Conservation (phyloP, 768 basidiomycete species). For the Mycena crocata region DNA sequence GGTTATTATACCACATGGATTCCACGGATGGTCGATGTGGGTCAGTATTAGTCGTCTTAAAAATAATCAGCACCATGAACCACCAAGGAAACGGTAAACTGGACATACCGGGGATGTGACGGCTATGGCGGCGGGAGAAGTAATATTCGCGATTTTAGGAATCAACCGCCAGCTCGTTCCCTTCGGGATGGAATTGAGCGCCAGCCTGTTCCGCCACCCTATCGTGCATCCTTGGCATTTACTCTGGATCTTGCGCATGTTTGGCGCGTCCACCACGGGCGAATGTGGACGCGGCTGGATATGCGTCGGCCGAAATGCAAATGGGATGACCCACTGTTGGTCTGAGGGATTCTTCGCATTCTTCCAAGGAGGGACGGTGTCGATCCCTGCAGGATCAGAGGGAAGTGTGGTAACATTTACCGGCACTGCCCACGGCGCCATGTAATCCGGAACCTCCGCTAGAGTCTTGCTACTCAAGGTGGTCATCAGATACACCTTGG, state of each 20-base stretch:
- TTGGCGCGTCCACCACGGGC: background rate
- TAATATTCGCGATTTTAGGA: background rate
- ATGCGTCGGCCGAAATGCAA: background rate
- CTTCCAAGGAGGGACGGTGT: no score
- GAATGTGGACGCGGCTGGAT: background rate
- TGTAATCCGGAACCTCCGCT: no score
- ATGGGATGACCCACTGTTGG: background rate
- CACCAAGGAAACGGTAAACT: background rate
- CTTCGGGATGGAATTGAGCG: background rate
- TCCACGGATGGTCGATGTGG: background rate
- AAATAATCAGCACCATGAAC: background rate
- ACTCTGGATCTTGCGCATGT: background rate
- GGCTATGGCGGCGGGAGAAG: background rate
- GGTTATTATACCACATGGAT: no score
- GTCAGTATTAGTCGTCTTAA: background rate
- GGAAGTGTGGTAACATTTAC: no score
- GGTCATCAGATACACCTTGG: no score
- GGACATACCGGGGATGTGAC: background rate
- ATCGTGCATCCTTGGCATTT: background rate
- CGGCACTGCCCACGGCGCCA: no score
- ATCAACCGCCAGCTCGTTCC: slow-evolving; percentile 1
- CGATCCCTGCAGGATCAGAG: no score
- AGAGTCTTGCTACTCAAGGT: no score
- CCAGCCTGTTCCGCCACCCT: background rate
- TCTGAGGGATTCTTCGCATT: no score